These are phyloP conservation scores for Scenedesmus sp. DNA, from an alignment of 163 green algal genomes.

Conservation along the genomic window DNA sequence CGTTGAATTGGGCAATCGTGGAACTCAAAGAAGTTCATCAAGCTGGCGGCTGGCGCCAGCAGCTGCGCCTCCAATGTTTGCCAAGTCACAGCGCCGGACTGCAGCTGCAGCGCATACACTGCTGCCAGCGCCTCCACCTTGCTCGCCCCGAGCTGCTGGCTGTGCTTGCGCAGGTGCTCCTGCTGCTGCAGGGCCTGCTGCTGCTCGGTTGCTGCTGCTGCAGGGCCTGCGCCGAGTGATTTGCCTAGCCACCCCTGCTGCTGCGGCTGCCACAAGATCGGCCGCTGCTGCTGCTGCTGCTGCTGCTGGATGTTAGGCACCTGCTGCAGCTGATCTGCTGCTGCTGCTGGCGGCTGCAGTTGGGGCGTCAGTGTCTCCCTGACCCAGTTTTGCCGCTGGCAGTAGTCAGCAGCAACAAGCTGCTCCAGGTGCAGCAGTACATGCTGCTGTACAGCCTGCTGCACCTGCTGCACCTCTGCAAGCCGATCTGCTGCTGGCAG, in stretches of 20 bases:
- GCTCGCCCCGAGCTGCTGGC: not conserved
- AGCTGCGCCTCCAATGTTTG: conserved; percentile 11
- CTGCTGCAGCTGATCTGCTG: not conserved
- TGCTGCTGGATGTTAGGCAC: not conserved
- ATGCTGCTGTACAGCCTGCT: conserved; percentile 4
- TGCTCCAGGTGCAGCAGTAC: conserved; percentile 20
- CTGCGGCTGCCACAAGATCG: conserved; percentile 9
- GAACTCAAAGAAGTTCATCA: not conserved
- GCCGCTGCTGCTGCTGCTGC: not conserved
- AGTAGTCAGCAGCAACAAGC: conserved; percentile 25
- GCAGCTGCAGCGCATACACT: conserved; percentile 48
- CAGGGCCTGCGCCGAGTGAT: not conserved
- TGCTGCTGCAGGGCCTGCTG: conserved; percentile 1
- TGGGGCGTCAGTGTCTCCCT: not conserved
- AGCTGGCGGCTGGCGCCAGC: conserved; percentile 21
- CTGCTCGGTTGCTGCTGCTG: not conserved
- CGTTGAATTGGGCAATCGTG: not conserved
- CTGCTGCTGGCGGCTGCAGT: conserved; percentile 3
- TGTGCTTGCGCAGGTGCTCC: conserved; percentile 23
- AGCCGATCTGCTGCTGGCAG: conserved; percentile 1
- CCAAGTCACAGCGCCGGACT: not conserved
- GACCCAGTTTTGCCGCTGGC: conserved; percentile 12
- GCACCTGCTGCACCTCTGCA: not conserved
- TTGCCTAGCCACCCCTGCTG: not conserved
- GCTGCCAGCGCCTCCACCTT: conserved; percentile 37